Evolutionary conservation across 768 basidiomycete species (phyloP), one percentile per base, ranked within the genome.

Genomic region (Holtermannia corniformis): DNA sequence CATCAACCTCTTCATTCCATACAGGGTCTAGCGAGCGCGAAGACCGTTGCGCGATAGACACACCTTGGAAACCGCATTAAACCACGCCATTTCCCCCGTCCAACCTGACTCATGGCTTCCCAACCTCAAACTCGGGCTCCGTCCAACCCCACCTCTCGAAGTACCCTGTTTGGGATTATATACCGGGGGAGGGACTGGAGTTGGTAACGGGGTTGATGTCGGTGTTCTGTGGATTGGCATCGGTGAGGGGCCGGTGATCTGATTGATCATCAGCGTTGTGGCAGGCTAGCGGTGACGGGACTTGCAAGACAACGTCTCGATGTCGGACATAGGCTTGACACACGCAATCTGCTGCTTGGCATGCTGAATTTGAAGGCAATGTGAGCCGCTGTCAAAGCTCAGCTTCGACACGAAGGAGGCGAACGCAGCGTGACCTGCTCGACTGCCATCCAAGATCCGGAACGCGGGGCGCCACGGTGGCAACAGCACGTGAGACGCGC

Each of bases 91-190:
- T 21, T 61, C 60, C 5, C 50, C 54, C 21, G 58, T 61, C 67
- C 67, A 68, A 64, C 67, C 65, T 59, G 58, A 62, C 57, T 68
- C 67, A 55, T 68, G 64, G 21, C 58, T 68, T 3, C 67, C 67
- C 44, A 64, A 62, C 41, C 67, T 56, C 20, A 68, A 44, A 1
- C 64, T 64, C 51, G 60, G 62, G 40, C 61, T 63, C 64, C 61
- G 65, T 44, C 65, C n/a, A n/a, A n/a, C 45, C 2, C 58, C 54
- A 10, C 51, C 42, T 22, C 64, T 49, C 1, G 64, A 62, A 22
- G 57, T 49, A 22, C 64, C 28, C 20, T 65, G 64, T n/a, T 64
- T 62, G 37, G 59, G 64, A 32, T 53, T 58, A 4, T 62, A 58
- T 1, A 46, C 45, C 2, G 52, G 52, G 16, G 56, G 21, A 21